Base-by-base conservation (phyloP, 2,329 filamentous ascomycete genomes). In the Cytospora mali region DNA sequence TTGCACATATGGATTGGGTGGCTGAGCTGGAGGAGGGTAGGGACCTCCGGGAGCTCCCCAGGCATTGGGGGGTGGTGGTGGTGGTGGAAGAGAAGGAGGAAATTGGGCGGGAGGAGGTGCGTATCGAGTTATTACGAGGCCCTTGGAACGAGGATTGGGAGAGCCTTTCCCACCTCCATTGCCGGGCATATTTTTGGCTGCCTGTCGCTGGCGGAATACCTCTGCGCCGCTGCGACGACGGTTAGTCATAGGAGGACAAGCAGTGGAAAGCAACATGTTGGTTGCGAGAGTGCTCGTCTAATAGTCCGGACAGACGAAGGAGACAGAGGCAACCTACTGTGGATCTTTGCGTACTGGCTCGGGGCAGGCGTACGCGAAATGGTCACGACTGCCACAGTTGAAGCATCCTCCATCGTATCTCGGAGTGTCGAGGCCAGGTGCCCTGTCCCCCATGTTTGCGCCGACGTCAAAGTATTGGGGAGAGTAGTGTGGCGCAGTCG, bases 331-430 rank as follows among this genome's bases (percentile, higher is more conserved):
- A 46, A 79, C 82, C 80, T 77, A 85, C 83, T 77, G 79, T 66
- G 80, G 80, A 52, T 77, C 76, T 66, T 74, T 71, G 65, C 80
- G 74, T 27, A 79, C 81, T 25, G 79, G 77, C 64, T 83, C 79
- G 9, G 81, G 82, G 69, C 83, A 86, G 55, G 80, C 81, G 58
- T 84, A 73, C 14, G 80, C 75, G 75, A 81, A 84, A 69, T 86
- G 83, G 4, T 80, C 80, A 31, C 73, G 71, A 54, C 72, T 70
- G 58, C 81, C 81, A 67, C 83, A 86, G 68, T 84, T 85, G 70
- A 84, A 84, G 71, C 83, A 86, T 66, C 77, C 68, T 9, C 74
- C 73, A 59, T 75, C 75, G 48, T 70, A 62, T 56, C 68, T 66
- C 16, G 68, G 58, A 21, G 69, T 58, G 13, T 70, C 66, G 49